Conservation (phyloP, 176 grass and related monocot genomes). For the Oryza coarctata region DNA sequence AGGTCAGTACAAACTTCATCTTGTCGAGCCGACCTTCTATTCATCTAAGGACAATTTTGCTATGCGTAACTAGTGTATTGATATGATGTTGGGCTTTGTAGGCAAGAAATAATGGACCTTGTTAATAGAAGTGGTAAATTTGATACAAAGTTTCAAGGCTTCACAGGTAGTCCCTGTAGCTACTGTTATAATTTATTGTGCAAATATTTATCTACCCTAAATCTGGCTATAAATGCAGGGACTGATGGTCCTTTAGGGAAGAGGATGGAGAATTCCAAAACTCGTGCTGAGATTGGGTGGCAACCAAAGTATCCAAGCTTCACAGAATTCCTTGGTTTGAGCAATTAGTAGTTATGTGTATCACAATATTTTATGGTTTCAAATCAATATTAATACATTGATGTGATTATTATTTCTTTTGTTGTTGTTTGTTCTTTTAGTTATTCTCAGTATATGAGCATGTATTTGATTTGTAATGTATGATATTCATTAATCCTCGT, state of each 20-base stretch:
- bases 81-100: conserved; percentile 27
- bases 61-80: background rate
- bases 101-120: conserved; percentile 85
- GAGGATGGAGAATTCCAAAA: conserved; percentile 81
- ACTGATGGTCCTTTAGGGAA: conserved; percentile 75
- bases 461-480: background rate
- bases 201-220: background rate
- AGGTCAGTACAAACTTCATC: conserved; percentile 37
- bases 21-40: background rate
- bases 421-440: background rate
- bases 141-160: conserved; percentile 62
- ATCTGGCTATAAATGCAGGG: conserved; percentile 40
- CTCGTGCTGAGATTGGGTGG: conserved; percentile 73
- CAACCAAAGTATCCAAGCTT: conserved; percentile 69
- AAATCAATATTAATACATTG: background rate
- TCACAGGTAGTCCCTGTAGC: conserved; percentile 49
- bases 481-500: background rate
- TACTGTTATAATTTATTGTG: background rate
- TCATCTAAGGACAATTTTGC: background rate
- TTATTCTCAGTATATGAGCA: background rate
- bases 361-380: background rate
- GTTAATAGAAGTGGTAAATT: conserved; percentile 73
- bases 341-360: conserved; percentile 25
- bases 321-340: conserved; percentile 59
- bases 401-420: background rate